A percentile compares a stretch with the other conserved stretches of the same genome.
phyloP scores from a whole-genome alignment of 2,329 filamentous ascomycete species.

The Colletotrichum agaves region DNA sequence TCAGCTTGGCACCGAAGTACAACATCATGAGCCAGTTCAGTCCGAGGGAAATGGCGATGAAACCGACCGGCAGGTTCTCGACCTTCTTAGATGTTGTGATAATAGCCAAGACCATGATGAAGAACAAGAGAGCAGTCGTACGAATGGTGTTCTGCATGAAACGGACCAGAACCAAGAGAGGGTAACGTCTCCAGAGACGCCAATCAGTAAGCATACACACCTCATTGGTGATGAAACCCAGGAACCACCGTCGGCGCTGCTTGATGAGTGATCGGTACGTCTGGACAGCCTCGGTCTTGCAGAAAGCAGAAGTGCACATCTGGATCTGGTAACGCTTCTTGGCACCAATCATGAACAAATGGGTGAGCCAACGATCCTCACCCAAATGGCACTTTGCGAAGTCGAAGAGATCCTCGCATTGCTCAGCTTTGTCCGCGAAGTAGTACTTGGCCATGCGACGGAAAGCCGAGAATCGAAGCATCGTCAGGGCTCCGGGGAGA shows the following conservation, averaged over 20 bases:
- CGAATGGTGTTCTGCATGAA: slow-evolving; percentile 98
- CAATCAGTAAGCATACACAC: slow-evolving; percentile 97
- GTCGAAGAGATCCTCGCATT: slow-evolving; percentile 95
- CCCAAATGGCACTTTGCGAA: slow-evolving; percentile 96
- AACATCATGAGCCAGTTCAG: slow-evolving; percentile 97
- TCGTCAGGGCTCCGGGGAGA: slow-evolving; percentile 92
- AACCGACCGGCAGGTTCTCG: slow-evolving; percentile 85
- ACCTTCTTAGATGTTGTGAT: slow-evolving; percentile 85
- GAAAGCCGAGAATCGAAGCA: slow-evolving; percentile 95
- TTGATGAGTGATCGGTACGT: slow-evolving; percentile 87
- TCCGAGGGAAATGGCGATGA: slow-evolving; percentile 91
- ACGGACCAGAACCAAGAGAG: slow-evolving; percentile 83
- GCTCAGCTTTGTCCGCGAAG: slow-evolving; percentile 95
- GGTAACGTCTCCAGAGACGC: slow-evolving; percentile 91
- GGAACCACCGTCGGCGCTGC: slow-evolving; percentile 94
- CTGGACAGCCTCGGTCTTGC: slow-evolving; percentile 97
- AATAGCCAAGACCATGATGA: slow-evolving; percentile 90
- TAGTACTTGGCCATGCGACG: slow-evolving; percentile 98
- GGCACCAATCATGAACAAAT: slow-evolving; percentile 98
- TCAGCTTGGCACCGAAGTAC: slow-evolving; percentile 89
- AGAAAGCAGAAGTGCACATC: slow-evolving; percentile 97
- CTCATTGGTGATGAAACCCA: slow-evolving; percentile 97
- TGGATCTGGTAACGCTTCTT: slow-evolving; percentile 95
- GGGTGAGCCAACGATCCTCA: slow-evolving; percentile 96
- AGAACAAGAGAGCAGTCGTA: slow-evolving; percentile 92